Base-by-base conservation (phyloP, 2,329 filamentous ascomycete species). In the Akanthomyces dipterigenus region DNA sequence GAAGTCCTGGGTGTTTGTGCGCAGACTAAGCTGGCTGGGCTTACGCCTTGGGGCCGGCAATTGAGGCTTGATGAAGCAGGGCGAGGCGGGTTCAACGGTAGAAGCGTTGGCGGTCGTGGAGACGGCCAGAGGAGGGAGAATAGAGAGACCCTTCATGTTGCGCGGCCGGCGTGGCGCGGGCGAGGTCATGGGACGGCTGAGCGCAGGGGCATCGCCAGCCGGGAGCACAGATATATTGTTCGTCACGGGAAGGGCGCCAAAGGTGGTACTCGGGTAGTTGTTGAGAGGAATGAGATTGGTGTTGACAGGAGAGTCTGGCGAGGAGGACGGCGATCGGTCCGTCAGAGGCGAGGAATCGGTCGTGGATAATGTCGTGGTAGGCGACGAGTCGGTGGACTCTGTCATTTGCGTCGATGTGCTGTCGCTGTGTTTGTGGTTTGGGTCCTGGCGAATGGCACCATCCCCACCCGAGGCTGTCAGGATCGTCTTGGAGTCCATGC, bases 321-420 rank as follows among this genome's bases (percentile, higher is more conserved):
- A 97, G 24, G 93, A 91, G 57, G 89, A 93, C 3, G 95, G 92
- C 5, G 93, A 97, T 8, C 91, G 88, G 68, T 98, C 93, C 34
- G 93, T 93, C 54, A 95, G 82, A 34, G 91, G 90, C 9, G 91
- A 93, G 5, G 93, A 96, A 76, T 96, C 93, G 65, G 93, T 91
- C 22, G 91, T 96, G 6, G 92, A 96, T 55, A 95, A 84, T 2
- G 93, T 96, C 3, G 93, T 97, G 8, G 93, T 98, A 1, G 95
- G 95, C 9, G 93, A 98, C 24, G 93, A 96, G 70, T 96, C 93
- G 46, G 90, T 90, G 1, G 95, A 98, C 65, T 90, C 91, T 18
- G 89, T 90, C 60, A 82, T 82, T 65, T 89, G 88, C 3, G 89
- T 91, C 8, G 88, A 93, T n/a, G 85, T 88, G 76, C 88, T 91